Percentiles rank a stretch among this genome's conserved stretches.
Conservation (phyloP, 2,329 filamentous ascomycete species). For the Phialophora macrospora region DNA sequence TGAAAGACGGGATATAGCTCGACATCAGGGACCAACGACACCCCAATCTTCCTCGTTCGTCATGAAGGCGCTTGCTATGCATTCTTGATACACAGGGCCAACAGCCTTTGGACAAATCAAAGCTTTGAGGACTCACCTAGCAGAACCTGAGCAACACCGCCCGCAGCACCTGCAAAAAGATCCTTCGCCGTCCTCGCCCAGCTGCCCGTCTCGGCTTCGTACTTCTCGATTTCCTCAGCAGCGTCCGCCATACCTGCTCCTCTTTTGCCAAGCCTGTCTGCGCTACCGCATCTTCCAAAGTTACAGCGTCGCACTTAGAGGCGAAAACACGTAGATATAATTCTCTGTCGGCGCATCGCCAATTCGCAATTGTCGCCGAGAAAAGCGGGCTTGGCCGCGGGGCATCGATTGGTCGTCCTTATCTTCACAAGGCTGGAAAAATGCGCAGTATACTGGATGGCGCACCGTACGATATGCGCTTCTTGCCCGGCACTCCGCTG, state of each 20-base stretch:
- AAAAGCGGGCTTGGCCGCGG: constrained; percentile 11
- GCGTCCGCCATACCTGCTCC: constrained; percentile 27
- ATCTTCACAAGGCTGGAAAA: not conserved
- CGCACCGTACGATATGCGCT: constrained; percentile 3
- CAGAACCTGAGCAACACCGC: constrained; percentile 91
- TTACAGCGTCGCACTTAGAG: not conserved
- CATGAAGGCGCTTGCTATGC: not conserved
- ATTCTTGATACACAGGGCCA: not conserved
- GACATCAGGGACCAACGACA: not conserved
- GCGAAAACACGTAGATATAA: not conserved
- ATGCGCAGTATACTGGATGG: not conserved
- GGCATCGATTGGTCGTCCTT: constrained; percentile 6
- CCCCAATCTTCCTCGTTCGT: not conserved
- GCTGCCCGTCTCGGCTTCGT: constrained; percentile 43
- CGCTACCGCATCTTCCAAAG: constrained; percentile 15
- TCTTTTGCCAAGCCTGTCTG: constrained; percentile 8
- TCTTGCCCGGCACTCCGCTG: not conserved
- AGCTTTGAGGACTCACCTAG: constrained; percentile 67
- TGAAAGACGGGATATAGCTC: not conserved
- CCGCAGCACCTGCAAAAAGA: constrained; percentile 84
- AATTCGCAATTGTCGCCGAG: constrained; percentile 4
- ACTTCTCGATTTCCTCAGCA: constrained; percentile 25
- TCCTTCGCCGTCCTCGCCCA: constrained; percentile 77
- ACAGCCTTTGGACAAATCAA: not conserved
- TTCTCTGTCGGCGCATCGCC: not conserved